Evolutionary conservation across 2,329 filamentous ascomycete species (phyloP), one percentile per base, ranked within the genome.

Genomic region (Davidsoniella eucalypti): DNA sequence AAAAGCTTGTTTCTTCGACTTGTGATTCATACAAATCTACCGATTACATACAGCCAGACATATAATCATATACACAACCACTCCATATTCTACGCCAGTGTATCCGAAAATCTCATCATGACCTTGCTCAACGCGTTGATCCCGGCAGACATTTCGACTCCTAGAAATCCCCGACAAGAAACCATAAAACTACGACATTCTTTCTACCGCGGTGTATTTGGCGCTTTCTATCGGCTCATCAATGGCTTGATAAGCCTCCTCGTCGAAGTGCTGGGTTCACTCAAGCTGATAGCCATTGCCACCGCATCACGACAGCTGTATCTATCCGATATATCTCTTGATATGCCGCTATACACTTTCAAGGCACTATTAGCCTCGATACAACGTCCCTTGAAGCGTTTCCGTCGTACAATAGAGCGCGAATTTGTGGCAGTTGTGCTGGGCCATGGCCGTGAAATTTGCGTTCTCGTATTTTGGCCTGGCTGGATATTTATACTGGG

Each of bases 391-490:
- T 10, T 51, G n/a, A 18, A 33, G n/a, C 49, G 49, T 25, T 44
- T 51, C 23, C 49, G 43, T 16, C 44, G 44, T 16, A 41, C 43
- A 5, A 29, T 51, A 49, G 69, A 70, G 50, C 69, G 69, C 55
- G 74, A 77, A 58, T 67, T 77, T 51, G 69, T 68, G 52, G 62
- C 68, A 45, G 64, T 70, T 46, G 62, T 76, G 37, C 65, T 78
- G 18, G 72, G 73, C 3, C 65, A 67, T 5, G 65, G 69, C 21
- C 75, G 75, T 54, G 57, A 61, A 26, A 43, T 77, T 50, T 64
- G 70, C 54, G 58, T 76, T 29, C 43, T 75, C 52, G 54, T 76
- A 54, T 72, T 78, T 55, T 78, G 73, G 74, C 74, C 74, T 0
- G 74, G 74, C 0, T 77, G 74, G 73, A 61, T 67, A 52, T 53